Evolutionary conservation across 225 moss, liverwort and hornwort genomes (phyloP), one percentile per base, ranked within the genome.

Genomic region (Ulota crispa): DNA sequence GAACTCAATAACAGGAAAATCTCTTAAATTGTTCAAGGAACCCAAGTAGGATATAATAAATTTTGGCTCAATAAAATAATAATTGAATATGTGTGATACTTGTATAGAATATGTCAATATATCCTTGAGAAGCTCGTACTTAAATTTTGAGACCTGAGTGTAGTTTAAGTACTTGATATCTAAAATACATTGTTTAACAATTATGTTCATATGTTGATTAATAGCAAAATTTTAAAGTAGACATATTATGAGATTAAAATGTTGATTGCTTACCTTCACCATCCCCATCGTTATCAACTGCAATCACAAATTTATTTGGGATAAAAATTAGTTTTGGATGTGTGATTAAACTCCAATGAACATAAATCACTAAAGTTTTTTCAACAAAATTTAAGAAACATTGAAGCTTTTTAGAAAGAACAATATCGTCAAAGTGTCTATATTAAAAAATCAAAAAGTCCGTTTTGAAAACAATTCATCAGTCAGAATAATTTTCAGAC

Each of bases 271-370:
- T 82, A 93, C 93, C 92, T 89, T 92, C 87, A 70, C 93, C 92
- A 78, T 95, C 95, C 11, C 86, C 89, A 79, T 95, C 92, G 21
- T 87, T 86, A 82, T 93, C 95, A 92, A 88, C 92, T 95, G 86
- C 88, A 84, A 36, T 12, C 14, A 5, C 80, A 47, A 50, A 65
- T 20, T 34, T 12, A 52, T 34, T 11, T 1, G 75, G 3, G 13
- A 59, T 37, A 9, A 18, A 18, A 28, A 36, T 78, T 64, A 70
- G 2, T 31, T 1, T 32, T 10, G 26, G 4, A 3, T 15, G 1
- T 60, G n/a, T 20, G 8, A 3, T 72, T 7, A 0, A 50, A 50
- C 16, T 50, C 5, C 50, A 18, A 50, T 50, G 6, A 18, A 50
- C 5, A 50, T 16, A 50, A 1, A 6, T 50, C 1, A 16, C 18